Evolutionary conservation across 371 early-diverging fungal species (phyloP).

Genomic region (Rhizopus microsporus): DNA sequence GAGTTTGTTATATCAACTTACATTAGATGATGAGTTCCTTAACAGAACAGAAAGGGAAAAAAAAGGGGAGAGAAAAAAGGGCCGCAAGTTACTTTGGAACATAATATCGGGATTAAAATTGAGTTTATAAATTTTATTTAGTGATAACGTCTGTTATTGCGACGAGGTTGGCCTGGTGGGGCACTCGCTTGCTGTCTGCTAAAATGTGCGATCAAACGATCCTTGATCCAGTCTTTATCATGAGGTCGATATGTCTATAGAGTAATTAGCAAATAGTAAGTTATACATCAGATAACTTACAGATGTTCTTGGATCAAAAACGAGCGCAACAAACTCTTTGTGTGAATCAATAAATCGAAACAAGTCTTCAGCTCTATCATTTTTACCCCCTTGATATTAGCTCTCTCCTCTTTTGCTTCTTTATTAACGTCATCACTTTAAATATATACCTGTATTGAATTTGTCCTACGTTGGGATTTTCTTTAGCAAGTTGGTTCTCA

Average conservation of each 20-base stretch:
- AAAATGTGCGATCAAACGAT: conserved; percentile 44
- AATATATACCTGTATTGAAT: conserved; percentile 44
- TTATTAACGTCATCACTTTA: background rate
- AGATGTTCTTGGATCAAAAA: conserved; percentile 30
- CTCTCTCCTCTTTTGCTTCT: background rate
- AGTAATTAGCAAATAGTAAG: background rate
- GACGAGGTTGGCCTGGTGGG: conserved; percentile 12
- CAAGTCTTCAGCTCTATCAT: conserved; percentile 44
- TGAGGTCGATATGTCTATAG: conserved; percentile 41
- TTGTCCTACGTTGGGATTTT: conserved; percentile 43
- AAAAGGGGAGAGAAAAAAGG: background rate
- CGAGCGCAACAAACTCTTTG: conserved; percentile 52
- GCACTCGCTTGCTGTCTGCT: conserved; percentile 29
- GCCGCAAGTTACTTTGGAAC: background rate
- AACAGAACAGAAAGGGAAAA: background rate
- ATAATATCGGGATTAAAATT: background rate
- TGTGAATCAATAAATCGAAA: conserved; percentile 47
- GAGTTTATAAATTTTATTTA: conserved; percentile 14
- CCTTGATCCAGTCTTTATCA: conserved; percentile 53
- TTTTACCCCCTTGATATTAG: background rate
- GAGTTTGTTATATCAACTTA: background rate
- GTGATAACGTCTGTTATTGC: conserved; percentile 28
- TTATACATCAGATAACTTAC: conserved; percentile 10
- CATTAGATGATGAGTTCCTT: conserved; percentile 2
- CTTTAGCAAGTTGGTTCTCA: conserved; percentile 40